Evolutionary conservation across 2,329 filamentous ascomycete species (phyloP), one percentile per base, ranked within the genome.

Genomic region (Botrytis fragariae): DNA sequence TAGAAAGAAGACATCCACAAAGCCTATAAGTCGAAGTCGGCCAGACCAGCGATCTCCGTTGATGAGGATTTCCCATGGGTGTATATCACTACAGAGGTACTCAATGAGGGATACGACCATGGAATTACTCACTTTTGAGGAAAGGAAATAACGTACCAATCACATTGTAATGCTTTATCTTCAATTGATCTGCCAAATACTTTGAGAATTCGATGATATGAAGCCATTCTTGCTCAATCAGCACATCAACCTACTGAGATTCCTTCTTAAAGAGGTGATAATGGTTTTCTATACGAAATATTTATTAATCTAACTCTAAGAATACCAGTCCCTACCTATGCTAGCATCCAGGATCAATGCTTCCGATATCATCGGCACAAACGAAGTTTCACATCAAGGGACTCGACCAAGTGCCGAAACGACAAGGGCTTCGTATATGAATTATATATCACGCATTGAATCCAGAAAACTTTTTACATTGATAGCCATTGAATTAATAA

Each of bases 61-160:
- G 63, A 82, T 78, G 37, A 78, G 74, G 39, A 81, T 78, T n/a
- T 82, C 80, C 80, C 80, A 82, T 3, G 80, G 80, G 71, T 82
- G 79, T 63, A 82, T 79, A 65, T 81, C 80, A 68, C 80, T 82
- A 63, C 74, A 69, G 3, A 29, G 5, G 51, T 37, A 25, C 16
- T 63, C 51, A 54, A 51, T 57, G 29, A 25, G 35, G 9, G n/a
- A 59, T 22, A n/a, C 39, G 4, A 63, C 0, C 3, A 44, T 12
- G 9, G 8, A 29, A 6, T 29, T 9, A 6, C 7, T 32, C 14
- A 12, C 20, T 63, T 37, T 16, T 10, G 18, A n/a, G 42, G 39
- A 12, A 29, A 32, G 22, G n/a, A 3, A 72, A 48, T 18, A 39
- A 69, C 71, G 4, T 75, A 81, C 80, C 77, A 81, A 72, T 81